Conservation (phyloP, 805 yeast species). For the Zygoascus biomembranicola region DNA sequence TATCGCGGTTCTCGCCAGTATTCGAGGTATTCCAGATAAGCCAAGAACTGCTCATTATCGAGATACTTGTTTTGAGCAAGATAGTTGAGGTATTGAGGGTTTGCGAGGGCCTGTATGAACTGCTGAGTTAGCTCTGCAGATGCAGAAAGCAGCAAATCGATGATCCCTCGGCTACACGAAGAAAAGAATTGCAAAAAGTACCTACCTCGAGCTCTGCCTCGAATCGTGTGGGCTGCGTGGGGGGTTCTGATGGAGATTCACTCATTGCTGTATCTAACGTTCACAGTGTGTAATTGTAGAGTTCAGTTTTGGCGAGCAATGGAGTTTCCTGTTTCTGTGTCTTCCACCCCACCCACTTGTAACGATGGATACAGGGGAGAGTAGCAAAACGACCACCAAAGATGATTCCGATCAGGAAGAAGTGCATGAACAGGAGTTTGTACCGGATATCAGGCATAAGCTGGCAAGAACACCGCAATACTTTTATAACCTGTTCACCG, state of each 20-base stretch:
- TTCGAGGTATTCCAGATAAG: constrained; percentile 70
- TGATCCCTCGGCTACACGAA: too few relatives aligned
- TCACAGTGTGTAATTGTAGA: too few relatives aligned
- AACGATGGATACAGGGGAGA: background rate
- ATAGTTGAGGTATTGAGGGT: constrained; percentile 77
- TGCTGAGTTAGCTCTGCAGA: constrained; percentile 20
- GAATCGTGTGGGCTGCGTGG: constrained; percentile 63
- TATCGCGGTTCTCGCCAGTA: constrained; percentile 77
- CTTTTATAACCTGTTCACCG: constrained; percentile 4
- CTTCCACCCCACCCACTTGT: background rate
- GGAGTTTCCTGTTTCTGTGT: background rate
- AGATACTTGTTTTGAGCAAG: constrained; percentile 77
- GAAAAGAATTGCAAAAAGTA: background rate
- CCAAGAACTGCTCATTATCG: constrained; percentile 61
- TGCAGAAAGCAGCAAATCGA: too few relatives aligned
- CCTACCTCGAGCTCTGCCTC: constrained; percentile 75
- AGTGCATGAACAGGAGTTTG: background rate
- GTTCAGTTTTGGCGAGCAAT: background rate
- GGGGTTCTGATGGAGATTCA: background rate
- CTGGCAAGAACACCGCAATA: background rate
- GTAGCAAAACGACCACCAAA: background rate
- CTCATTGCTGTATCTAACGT: background rate
- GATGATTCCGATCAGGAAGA: background rate
- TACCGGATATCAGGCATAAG: too few relatives aligned
- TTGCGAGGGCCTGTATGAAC: constrained; percentile 88